Evolutionary conservation across 805 yeast genomes (phyloP).

Genomic region (Cyberlindnera suaveolens): DNA sequence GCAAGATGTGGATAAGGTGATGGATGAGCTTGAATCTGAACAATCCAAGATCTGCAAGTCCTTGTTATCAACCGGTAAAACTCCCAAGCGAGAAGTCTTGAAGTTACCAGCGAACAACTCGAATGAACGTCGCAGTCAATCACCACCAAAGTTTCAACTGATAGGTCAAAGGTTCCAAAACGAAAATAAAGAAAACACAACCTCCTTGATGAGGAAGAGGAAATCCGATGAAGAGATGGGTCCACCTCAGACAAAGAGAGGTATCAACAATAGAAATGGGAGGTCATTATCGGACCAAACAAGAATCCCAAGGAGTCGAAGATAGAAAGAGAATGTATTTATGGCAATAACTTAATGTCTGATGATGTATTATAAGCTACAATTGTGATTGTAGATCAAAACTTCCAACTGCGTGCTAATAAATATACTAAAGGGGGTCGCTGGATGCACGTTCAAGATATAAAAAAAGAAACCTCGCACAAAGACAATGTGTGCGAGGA

Average conservation of each 20-base stretch:
- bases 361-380: too few species aligned
- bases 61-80: conserved; percentile 26
- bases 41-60: conserved; percentile 20
- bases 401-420: too few species aligned
- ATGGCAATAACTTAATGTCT: too few species aligned
- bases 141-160: conserved; percentile 24
- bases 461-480: neutral
- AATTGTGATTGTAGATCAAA: too few species aligned
- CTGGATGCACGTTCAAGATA: too few species aligned
- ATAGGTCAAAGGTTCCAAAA: conserved; percentile 21
- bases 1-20: conserved; percentile 16
- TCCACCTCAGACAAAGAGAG: neutral
- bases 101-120: conserved; percentile 9
- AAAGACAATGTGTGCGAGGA: neutral
- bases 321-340: too few species aligned
- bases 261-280: neutral
- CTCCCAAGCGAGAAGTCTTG: conserved; percentile 21
- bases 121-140: conserved; percentile 1
- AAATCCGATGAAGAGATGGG: conserved; percentile 6
- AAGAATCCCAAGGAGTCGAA: too few species aligned
- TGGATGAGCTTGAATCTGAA: conserved; percentile 21
- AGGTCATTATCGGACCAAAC: too few species aligned
- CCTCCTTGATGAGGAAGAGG: conserved; percentile 6
- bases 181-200: conserved; percentile 10
- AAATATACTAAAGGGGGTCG: too few species aligned